Percentiles rank a stretch among this genome's conserved stretches.
Conservation (phyloP, 169 alveolate genomes). For the Amoebophrya sp. region DNA sequence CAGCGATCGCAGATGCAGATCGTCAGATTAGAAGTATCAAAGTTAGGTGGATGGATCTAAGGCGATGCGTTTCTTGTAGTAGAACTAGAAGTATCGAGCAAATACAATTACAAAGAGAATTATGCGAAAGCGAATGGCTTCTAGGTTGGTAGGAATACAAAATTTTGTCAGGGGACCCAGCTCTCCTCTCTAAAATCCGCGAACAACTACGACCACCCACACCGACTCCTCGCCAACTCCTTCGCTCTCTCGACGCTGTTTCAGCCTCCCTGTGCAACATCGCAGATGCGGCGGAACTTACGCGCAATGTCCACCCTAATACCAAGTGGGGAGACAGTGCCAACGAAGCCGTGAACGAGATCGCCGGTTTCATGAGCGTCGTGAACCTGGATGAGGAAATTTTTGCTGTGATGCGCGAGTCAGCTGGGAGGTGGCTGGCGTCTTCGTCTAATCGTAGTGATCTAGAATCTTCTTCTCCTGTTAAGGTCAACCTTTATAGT, state of each 20-base stretch:
- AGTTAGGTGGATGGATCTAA: not conserved
- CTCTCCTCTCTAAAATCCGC: not conserved
- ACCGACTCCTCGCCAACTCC: not conserved
- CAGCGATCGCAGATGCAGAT: not conserved
- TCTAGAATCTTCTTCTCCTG: too few species aligned
- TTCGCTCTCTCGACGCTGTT: not conserved
- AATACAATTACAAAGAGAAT: not conserved
- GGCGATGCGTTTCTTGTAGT: not conserved
- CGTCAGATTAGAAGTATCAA: not conserved
- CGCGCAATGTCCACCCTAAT: slow-evolving; percentile 31
- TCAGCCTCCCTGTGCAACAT: not conserved
- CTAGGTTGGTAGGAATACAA: not conserved
- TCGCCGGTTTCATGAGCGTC: slow-evolving; percentile 28
- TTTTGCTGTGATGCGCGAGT: too few species aligned
- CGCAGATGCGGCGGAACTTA: slow-evolving; percentile 36
- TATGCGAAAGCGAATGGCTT: not conserved
- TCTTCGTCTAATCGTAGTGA: too few species aligned
- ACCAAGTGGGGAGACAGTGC: slow-evolving; percentile 26
- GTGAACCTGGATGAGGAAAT: slow-evolving; percentile 26
- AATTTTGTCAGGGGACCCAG: not conserved
- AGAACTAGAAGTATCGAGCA: not conserved
- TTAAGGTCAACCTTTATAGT: too few species aligned
- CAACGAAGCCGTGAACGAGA: slow-evolving; percentile 29
- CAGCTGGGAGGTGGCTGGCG: too few species aligned
- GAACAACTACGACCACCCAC: not conserved